Evolutionary conservation across 202 grass and related monocot species (phyloP), one percentile per base, ranked within the genome.

Genomic region (Schoenoplectus triqueter): DNA sequence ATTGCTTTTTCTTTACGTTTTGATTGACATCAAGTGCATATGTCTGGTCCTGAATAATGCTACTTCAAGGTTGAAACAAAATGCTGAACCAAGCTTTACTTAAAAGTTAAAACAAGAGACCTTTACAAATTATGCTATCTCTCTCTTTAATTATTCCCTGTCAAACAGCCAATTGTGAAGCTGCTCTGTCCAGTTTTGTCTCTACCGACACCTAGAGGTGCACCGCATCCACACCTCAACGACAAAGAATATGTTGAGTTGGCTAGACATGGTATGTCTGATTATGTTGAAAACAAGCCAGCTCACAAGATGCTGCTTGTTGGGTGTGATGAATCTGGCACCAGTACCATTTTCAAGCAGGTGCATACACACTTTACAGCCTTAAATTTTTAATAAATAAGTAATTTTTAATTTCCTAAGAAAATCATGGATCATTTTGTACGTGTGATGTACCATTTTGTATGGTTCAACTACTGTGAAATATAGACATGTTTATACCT

Each of bases 281-380:
- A 99, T 42, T 96, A 96, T 69, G 78, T 95, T 42, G 92, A 96
- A 60, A 88, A 91, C 82, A 91, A 84, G 60, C 84, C 89, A 73
- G 42, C 84, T 44, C 93, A 96, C 41, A 96, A 92, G 80, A 69
- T 94, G 85, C 69, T 99, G 69, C 86, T 99, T 81, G 84, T 99
- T 85, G 88, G 88, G 31, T 81, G 72, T 55, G 49, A 87, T 60
- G 93, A 93, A 74, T 96, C 93, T 81, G 96, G 93, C 65, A 89
- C 96, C 74, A 96, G 91, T 82, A 96, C 93, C 74, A 89, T 99
- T 83, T 86, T 99, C 85, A 99, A 99, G 73, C 96, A 99, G 96
- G 96, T 99, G 87, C 7, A 47, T 6, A 82, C 10, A 54, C 11
- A 80, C 77, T 47, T 80, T 69, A 50, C 80, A n/a, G 59, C 31